Base-by-base conservation (phyloP, 1,284 basidiomycete species). In the Testicularia cyperi region DNA sequence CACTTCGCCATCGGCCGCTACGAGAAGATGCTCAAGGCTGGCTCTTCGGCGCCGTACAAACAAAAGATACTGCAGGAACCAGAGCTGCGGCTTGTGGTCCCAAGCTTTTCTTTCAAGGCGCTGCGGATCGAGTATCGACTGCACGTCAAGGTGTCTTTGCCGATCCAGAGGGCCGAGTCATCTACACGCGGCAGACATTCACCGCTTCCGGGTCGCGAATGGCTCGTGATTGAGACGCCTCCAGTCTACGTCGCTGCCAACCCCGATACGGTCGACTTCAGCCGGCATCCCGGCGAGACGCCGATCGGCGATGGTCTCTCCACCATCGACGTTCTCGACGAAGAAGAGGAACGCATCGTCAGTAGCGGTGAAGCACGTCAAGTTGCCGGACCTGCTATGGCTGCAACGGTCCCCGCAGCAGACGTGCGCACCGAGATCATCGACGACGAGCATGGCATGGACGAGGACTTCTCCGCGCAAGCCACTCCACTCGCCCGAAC, bases 101-200 rank as follows among this genome's bases (percentile, higher is more conserved):
- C 60, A 5, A 63, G 60, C 25, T 63, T 63, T 26, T 57, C 60
- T 2, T 63, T 63, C 43, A 57, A 57, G 16, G 60, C 54, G 26
- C 40, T 63, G 22, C 31, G 60, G 19, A 36, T 63, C 41, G 60
- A 63, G 44, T 57, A 63, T 15, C 38, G 60, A 13, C 37, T 63
- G 16, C 38, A 49, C 6, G 54, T 63, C 31, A 53, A 49, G 28
- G 32, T 63, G 30, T 45, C 45, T 19, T 34, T 57, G 2, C 48
- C 54, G 14, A 20, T 15, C 29, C 4, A 16, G 8, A 21, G 3
- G 5, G 5, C 23, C n/a, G 35, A 37, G 5, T 13, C 35, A 4
- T 23, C 24, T 3, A 26, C 27, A 15, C 9, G 30, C 9, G 30
- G 30, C 8, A 14, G 30, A 8, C 9, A 7, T 9, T 7, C 13